phyloP scores from a whole-genome alignment of 805 yeast species.

The Suhomyces prunicola region DNA sequence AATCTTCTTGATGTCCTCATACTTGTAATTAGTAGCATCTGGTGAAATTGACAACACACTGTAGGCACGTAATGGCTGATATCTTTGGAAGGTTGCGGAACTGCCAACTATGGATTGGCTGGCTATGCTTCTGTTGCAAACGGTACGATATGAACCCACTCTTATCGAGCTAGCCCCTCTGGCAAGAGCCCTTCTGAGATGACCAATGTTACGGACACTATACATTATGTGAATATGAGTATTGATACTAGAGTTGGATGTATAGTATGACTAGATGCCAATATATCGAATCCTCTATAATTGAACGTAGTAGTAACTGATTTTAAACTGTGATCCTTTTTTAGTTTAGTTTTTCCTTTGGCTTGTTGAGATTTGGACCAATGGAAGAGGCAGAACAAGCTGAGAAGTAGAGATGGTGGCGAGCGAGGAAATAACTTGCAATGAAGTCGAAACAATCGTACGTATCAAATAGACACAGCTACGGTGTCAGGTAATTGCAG shows the following conservation, averaged over 20 bases:
- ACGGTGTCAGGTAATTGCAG: neutral
- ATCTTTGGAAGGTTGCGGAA: neutral
- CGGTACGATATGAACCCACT: neutral
- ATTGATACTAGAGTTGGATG: neutral
- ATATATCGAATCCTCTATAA: neutral
- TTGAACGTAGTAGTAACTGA: neutral
- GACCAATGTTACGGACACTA: conserved; percentile 2
- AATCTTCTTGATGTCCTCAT: conserved; percentile 48
- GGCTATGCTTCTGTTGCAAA: neutral
- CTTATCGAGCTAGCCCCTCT: conserved; percentile 2
- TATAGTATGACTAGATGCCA: neutral
- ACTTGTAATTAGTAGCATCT: conserved; percentile 50
- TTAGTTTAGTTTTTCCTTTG: conserved; percentile 2
- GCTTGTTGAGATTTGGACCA: conserved; percentile 3
- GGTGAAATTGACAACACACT: conserved; percentile 36
- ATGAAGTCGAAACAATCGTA: neutral
- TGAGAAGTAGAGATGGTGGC: neutral
- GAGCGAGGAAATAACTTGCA: neutral
- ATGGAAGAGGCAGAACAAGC: neutral
- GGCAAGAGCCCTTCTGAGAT: neutral
- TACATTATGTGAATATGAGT: conserved; percentile 1
- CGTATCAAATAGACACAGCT: neutral
- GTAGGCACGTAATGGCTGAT: conserved; percentile 15
- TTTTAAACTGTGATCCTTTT: neutral
- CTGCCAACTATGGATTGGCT: neutral